A percentile compares a stretch with the other conserved stretches of the same genome.
These are phyloP conservation scores for Kuraishia hungarica DNA, from an alignment of 805 yeast genomes.

Conservation along the genomic window DNA sequence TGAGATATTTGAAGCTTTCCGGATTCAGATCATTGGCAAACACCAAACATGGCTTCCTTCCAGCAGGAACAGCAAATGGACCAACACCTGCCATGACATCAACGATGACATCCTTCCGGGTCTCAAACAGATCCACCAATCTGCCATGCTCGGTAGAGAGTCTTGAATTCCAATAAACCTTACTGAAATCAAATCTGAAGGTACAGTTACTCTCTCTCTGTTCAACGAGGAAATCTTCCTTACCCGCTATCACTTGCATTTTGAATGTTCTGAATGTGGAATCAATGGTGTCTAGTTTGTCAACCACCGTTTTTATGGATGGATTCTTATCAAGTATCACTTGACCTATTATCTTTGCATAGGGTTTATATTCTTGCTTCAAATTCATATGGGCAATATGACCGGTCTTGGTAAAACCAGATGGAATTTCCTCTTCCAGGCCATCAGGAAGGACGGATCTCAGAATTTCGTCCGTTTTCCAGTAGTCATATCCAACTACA, in stretches of 20 bases:
- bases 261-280: slow-evolving; percentile 85
- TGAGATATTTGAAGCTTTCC: slow-evolving; percentile 64
- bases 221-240: slow-evolving; percentile 63
- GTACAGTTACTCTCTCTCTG: slow-evolving; percentile 83
- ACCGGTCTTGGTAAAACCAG: slow-evolving; percentile 90
- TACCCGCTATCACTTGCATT: slow-evolving; percentile 92
- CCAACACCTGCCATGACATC: slow-evolving; percentile 99
- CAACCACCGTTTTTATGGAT: slow-evolving; percentile 79
- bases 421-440: slow-evolving; percentile 64
- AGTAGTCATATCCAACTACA: slow-evolving; percentile 60
- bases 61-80: slow-evolving; percentile 96
- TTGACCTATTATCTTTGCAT: slow-evolving; percentile 74
- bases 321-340: slow-evolving; percentile 84
- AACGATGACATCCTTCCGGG: slow-evolving; percentile 67
- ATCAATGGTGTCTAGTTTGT: slow-evolving; percentile 80
- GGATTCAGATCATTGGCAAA: slow-evolving; percentile 94
- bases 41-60: slow-evolving; percentile 69
- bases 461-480: slow-evolving; percentile 87
- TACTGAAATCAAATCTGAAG: slow-evolving; percentile 82
- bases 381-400: slow-evolving; percentile 92
- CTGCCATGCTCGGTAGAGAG: slow-evolving; percentile 90
- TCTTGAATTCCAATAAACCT: slow-evolving; percentile 97
- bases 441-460: slow-evolving; percentile 69
- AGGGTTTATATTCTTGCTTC: slow-evolving; percentile 78
- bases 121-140: slow-evolving; percentile 47